Conservation (phyloP, 139 green algal species). For the Astrephomene gubernaculifera region DNA sequence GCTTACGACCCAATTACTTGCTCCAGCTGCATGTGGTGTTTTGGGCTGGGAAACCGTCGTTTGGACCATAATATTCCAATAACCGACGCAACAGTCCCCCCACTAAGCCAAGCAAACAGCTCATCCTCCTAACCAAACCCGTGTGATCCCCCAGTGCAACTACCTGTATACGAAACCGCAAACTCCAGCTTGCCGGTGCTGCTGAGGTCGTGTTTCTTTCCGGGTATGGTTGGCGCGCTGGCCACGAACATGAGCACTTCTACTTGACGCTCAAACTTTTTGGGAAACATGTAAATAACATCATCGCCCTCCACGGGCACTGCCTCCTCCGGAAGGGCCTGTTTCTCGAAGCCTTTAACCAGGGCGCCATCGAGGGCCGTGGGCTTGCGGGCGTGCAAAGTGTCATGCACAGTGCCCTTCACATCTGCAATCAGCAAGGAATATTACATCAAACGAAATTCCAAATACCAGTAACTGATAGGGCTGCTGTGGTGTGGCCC, state of each 20-base stretch:
- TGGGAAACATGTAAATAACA: constrained; percentile 57
- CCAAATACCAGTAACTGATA: neutral
- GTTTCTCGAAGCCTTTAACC: constrained; percentile 41
- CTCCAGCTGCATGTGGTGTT: too few species aligned
- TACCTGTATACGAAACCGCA: constrained; percentile 38
- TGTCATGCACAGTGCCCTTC: constrained; percentile 28
- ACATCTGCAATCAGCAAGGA: constrained; percentile 8
- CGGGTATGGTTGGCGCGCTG: constrained; percentile 42
- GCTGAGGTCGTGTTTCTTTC: constrained; percentile 50
- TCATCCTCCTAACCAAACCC: too few species aligned
- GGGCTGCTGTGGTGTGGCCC: too few species aligned
- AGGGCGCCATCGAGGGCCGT: constrained; percentile 53
- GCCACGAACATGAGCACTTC: constrained; percentile 56
- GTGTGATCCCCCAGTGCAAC: neutral
- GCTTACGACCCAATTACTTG: too few species aligned
- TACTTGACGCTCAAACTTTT: constrained; percentile 42
- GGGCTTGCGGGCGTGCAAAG: constrained; percentile 52
- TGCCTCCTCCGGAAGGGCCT: constrained; percentile 42
- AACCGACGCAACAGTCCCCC: too few species aligned
- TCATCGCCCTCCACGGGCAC: constrained; percentile 52
- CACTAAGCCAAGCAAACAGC: too few species aligned
- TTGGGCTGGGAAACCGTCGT: too few species aligned
- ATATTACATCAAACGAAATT: neutral
- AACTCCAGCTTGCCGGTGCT: constrained; percentile 47
- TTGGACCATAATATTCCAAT: too few species aligned